Conservation (phyloP, 192 early-diverging fungal species). For the Allomyces javanicus region DNA sequence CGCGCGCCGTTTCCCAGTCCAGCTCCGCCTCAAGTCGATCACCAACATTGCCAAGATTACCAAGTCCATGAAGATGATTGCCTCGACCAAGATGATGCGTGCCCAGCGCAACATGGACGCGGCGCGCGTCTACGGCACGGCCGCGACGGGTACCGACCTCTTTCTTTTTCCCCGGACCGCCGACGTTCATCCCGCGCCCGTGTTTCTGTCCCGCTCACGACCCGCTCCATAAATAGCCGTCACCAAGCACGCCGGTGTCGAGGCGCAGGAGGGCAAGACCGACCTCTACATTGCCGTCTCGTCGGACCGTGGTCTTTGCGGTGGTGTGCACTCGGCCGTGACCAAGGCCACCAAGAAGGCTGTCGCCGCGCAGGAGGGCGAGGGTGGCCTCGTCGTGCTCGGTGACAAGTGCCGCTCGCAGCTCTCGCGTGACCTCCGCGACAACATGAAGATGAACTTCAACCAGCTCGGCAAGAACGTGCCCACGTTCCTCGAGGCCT, state of each 20-base stretch:
- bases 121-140: slow-evolving; percentile 52
- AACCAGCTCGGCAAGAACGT: slow-evolving; percentile 77
- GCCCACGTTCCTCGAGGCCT: slow-evolving; percentile 76
- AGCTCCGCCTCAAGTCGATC: slow-evolving; percentile 84
- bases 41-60: slow-evolving; percentile 98
- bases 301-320: slow-evolving; percentile 95
- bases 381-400: slow-evolving; percentile 45
- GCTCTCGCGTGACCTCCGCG: slow-evolving; percentile 52
- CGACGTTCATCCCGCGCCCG: too few relatives aligned
- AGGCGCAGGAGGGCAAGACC: slow-evolving; percentile 38
- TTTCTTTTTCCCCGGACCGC: neutral
- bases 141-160: slow-evolving; percentile 35
- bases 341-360: slow-evolving; percentile 57
- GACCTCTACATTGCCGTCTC: slow-evolving; percentile 64
- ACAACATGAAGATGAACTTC: slow-evolving; percentile 68
- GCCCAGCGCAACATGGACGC: slow-evolving; percentile 76
- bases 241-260: slow-evolving; percentile 52
- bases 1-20: slow-evolving; percentile 32
- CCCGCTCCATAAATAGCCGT: slow-evolving; percentile 24
- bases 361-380: slow-evolving; percentile 14
- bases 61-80: slow-evolving; percentile 99
- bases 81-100: slow-evolving; percentile 83
- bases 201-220: too few relatives aligned
- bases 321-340: slow-evolving; percentile 92
- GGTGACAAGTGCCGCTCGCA: slow-evolving; percentile 90